Conservation (phyloP, 2,329 filamentous ascomycete genomes). For the Penicillium griseofulvum region DNA sequence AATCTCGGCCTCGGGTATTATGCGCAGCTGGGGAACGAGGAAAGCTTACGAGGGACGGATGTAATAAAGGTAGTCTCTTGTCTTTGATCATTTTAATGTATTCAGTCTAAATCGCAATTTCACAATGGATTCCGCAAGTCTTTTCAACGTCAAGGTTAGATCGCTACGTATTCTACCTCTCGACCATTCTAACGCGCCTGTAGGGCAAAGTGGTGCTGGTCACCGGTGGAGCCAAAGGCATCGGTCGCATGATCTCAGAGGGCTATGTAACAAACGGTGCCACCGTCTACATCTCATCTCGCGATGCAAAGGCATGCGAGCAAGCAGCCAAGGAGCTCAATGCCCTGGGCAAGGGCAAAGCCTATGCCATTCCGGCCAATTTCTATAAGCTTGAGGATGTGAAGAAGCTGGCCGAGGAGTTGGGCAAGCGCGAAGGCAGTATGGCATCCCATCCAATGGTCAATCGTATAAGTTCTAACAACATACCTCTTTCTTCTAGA, state of each 20-base stretch:
- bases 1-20: conserved; percentile 26
- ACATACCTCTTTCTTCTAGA: conserved; percentile 30
- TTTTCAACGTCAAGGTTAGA: conserved; percentile 61
- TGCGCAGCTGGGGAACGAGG: conserved; percentile 1
- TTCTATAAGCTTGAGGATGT: conserved; percentile 54
- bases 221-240: conserved; percentile 52
- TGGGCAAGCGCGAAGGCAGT: conserved; percentile 53
- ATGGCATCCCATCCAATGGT: conserved; percentile 49
- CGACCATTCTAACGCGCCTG: conserved; percentile 24
- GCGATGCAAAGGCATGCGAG: conserved; percentile 52
- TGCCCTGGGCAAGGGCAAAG: conserved; percentile 51
- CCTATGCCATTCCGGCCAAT: conserved; percentile 51
- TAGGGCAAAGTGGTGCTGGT: conserved; percentile 50
- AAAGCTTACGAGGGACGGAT: conserved; percentile 11
- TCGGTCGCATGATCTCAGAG: conserved; percentile 56
- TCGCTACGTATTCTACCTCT: conserved; percentile 49
- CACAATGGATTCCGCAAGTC: conserved; percentile 53
- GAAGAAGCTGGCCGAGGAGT: conserved; percentile 48
- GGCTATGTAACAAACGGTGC: conserved; percentile 54
- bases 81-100: neutral
- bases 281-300: conserved; percentile 54
- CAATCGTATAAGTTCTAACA: conserved; percentile 1
- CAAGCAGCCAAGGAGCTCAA: conserved; percentile 49
- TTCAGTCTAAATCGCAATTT: neutral
- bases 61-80: conserved; percentile 6